Percentiles rank a stretch among this genome's conserved stretches.
These are phyloP conservation scores for Penstemon eatonii DNA, from an alignment of 257 asterid species.

Conservation along the genomic window DNA sequence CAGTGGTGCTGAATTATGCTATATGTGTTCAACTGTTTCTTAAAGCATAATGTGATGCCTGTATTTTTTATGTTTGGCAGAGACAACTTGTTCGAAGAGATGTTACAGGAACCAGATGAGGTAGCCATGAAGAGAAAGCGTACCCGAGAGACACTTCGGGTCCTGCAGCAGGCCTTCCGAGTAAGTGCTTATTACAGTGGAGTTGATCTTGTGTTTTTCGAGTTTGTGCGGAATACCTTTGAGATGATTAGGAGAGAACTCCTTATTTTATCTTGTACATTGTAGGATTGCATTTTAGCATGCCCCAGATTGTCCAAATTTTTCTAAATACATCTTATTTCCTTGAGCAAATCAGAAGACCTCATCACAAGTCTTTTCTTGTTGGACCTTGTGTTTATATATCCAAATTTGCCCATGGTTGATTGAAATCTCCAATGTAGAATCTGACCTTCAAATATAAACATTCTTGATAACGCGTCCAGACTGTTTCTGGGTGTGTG, in stretches of 20 bases:
- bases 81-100: conserved; percentile 88
- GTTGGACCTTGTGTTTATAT: no score
- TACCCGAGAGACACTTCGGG: conserved; percentile 78
- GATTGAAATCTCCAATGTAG: not conserved
- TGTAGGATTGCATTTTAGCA: not conserved
- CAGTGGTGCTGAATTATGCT: not conserved
- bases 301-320: not conserved
- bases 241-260: not conserved
- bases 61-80: conserved; percentile 42
- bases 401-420: not conserved
- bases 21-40: not conserved
- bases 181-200: conserved; percentile 31
- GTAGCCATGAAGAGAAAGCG: conserved; percentile 85
- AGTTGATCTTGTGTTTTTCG: conserved; percentile 1
- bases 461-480: not conserved
- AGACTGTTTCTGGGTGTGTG: not conserved
- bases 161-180: conserved; percentile 90
- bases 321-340: not conserved
- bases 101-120: conserved; percentile 97
- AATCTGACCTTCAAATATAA: no score
- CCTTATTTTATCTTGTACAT: not conserved
- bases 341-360: not conserved
- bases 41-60: conserved; percentile 24
- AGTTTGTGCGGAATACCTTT: not conserved
- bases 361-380: not conserved